Conservation (phyloP, 2,329 filamentous ascomycete genomes). For the Dothistroma pini region DNA sequence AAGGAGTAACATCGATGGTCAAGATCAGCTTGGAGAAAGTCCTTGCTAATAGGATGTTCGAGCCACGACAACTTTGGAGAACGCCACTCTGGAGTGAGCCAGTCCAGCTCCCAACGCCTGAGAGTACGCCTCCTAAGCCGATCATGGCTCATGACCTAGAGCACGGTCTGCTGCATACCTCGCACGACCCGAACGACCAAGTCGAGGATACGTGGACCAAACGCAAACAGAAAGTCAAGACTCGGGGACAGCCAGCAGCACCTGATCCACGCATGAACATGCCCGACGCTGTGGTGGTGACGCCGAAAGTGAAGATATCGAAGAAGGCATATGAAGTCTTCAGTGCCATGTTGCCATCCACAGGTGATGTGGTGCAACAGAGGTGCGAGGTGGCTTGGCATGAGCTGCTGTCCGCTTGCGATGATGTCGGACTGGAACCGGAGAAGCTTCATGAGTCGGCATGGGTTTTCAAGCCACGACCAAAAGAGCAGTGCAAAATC, state of each 20-base stretch:
- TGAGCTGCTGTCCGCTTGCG: constrained; percentile 54
- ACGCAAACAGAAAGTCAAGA: constrained; percentile 26
- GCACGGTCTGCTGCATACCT: constrained; percentile 5
- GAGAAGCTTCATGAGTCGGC: constrained; percentile 59
- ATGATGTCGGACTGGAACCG: constrained; percentile 46
- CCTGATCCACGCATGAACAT: constrained; percentile 12
- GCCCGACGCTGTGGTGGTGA: constrained; percentile 1
- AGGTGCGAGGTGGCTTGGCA: constrained; percentile 52
- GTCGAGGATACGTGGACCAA: constrained; percentile 3
- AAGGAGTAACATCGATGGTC: constrained; percentile 10
- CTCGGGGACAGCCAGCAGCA: constrained; percentile 19
- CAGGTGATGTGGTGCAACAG: constrained; percentile 29
- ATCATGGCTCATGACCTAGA: constrained; percentile 17
- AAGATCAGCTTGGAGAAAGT: constrained; percentile 28
- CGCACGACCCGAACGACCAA: constrained; percentile 9
- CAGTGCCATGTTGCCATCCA: constrained; percentile 41
- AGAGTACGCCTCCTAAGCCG: constrained; percentile 3
- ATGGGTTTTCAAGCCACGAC: constrained; percentile 55
- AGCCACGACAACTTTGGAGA: constrained; percentile 42
- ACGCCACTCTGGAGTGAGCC: constrained; percentile 50
- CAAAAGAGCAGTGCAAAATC: constrained; percentile 24
- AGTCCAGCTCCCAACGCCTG: constrained; percentile 2
- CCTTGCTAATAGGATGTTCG: constrained; percentile 27
- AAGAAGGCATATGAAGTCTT: constrained; percentile 41
- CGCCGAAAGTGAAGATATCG: constrained; percentile 14